phyloP scores from a whole-genome alignment of 306 rosid genomes.

The Prunus mume region DNA sequence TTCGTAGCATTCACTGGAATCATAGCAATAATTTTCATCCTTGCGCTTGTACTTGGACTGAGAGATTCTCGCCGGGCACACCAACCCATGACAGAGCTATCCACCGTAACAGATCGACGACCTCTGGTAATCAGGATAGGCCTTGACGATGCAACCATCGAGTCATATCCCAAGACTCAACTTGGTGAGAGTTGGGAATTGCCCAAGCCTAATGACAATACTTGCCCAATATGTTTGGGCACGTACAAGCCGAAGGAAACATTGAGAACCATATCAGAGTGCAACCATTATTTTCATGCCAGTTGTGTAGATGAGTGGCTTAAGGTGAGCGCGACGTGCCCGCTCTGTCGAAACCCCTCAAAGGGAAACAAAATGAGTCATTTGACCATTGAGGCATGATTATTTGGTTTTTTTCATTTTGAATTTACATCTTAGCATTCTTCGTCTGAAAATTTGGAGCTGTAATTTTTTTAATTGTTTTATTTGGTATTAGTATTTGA shows the following conservation, averaged over 20 bases:
- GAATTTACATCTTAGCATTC: too few relatives aligned
- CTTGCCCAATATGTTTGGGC: constrained; percentile 39
- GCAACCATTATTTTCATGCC: constrained; percentile 47
- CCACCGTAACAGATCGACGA: too few relatives aligned
- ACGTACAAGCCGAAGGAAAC: constrained; percentile 41
- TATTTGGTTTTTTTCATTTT: too few relatives aligned
- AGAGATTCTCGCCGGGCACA: too few relatives aligned
- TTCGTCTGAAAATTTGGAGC: too few relatives aligned
- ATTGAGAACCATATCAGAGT: constrained; percentile 39
- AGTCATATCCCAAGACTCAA: constrained; percentile 30
- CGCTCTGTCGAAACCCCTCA: constrained; percentile 36
- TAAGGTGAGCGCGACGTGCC: constrained; percentile 40
- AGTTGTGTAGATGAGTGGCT: constrained; percentile 49
- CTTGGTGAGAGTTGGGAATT: constrained; percentile 36
- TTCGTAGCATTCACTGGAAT: background rate
- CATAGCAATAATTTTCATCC: background rate
- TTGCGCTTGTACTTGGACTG: too few relatives aligned
- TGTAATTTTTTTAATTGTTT: too few relatives aligned
- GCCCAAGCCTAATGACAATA: constrained; percentile 30
- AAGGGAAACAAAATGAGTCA: background rate
- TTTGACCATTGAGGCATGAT: background rate
- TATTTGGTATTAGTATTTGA: too few relatives aligned
- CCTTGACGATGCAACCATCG: constrained; percentile 41
- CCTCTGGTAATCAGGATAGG: constrained; percentile 14
- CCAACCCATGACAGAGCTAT: too few relatives aligned